Evolutionary conservation across 1,284 basidiomycete genomes (phyloP).

Genomic region (Polyporus tsugae): DNA sequence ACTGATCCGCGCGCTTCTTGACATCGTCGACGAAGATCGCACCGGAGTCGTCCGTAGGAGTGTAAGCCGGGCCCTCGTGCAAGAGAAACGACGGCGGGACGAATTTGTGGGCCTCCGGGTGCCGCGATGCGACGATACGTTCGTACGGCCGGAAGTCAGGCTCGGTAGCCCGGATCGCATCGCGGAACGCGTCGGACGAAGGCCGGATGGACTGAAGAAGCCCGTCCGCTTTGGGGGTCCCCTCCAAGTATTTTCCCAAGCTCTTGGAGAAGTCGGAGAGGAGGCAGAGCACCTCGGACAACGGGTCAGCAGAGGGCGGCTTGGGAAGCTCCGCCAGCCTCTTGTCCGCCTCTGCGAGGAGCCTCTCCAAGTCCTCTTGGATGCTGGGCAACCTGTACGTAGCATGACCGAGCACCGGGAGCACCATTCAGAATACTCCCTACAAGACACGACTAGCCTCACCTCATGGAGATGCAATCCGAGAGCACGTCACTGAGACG

Average conservation of each 20-base stretch:
- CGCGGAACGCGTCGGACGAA: conserved; percentile 55
- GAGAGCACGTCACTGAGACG: conserved; percentile 46
- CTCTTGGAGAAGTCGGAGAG: conserved; percentile 56
- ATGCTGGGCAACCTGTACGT: conserved; percentile 69
- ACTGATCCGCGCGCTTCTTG: conserved; percentile 56
- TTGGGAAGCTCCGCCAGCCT: conserved; percentile 54
- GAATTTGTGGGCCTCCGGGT: conserved; percentile 20
- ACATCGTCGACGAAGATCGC: conserved; percentile 68
- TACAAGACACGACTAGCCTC: background rate
- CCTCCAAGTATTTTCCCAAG: conserved; percentile 56
- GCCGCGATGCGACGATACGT: background rate
- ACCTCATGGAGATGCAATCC: conserved; percentile 52
- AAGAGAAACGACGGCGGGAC: conserved; percentile 48
- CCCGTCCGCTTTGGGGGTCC: conserved; percentile 56
- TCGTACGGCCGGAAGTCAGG: conserved; percentile 54
- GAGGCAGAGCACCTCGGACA: conserved; percentile 59
- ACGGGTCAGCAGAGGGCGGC: conserved; percentile 60
- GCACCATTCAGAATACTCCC: too few species aligned
- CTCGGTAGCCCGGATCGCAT: conserved; percentile 57
- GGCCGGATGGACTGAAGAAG: conserved; percentile 63
- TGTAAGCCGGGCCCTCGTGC: conserved; percentile 44
- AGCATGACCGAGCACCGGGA: background rate
- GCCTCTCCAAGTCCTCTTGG: conserved; percentile 55
- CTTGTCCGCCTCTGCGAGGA: conserved; percentile 51
- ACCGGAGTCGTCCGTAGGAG: conserved; percentile 17